Conservation (phyloP, 164 flowering plant genomes). For the Houttuynia cordata region DNA sequence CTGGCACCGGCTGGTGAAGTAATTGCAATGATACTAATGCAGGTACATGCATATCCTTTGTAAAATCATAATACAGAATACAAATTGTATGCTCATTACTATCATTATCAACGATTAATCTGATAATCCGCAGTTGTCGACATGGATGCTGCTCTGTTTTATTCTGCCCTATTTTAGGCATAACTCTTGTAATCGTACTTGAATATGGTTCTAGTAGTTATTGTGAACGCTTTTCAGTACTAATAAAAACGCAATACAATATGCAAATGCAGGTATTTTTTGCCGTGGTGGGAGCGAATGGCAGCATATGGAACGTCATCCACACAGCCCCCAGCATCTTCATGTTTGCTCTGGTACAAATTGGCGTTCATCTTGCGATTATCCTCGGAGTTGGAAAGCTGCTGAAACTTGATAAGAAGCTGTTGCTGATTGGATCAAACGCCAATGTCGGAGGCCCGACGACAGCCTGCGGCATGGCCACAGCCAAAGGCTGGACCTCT, state of each 20-base stretch:
- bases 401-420: conserved; percentile 43
- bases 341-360: conserved; percentile 67
- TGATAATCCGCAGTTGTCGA: too few relatives aligned
- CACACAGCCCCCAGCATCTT: conserved; percentile 75
- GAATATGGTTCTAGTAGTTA: too few relatives aligned
- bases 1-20: conserved; percentile 82
- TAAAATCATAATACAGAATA: too few relatives aligned
- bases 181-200: too few relatives aligned
- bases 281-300: conserved; percentile 78
- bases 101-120: too few relatives aligned
- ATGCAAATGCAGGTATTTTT: conserved; percentile 56
- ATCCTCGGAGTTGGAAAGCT: conserved; percentile 73
- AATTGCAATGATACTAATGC: conserved; percentile 61
- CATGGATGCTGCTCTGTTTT: too few relatives aligned
- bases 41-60: conserved; percentile 28
- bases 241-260: too few relatives aligned
- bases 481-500: conserved; percentile 81
- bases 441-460: conserved; percentile 96
- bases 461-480: conserved; percentile 95
- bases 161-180: too few relatives aligned
- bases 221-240: too few relatives aligned
- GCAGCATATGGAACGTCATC: conserved; percentile 71
- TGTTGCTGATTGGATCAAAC: conserved; percentile 77
- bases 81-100: too few relatives aligned
- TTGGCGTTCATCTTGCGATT: conserved; percentile 58